phyloP scores from a whole-genome alignment of 208 protist genomes.

The Trypanosoma caninum region DNA sequence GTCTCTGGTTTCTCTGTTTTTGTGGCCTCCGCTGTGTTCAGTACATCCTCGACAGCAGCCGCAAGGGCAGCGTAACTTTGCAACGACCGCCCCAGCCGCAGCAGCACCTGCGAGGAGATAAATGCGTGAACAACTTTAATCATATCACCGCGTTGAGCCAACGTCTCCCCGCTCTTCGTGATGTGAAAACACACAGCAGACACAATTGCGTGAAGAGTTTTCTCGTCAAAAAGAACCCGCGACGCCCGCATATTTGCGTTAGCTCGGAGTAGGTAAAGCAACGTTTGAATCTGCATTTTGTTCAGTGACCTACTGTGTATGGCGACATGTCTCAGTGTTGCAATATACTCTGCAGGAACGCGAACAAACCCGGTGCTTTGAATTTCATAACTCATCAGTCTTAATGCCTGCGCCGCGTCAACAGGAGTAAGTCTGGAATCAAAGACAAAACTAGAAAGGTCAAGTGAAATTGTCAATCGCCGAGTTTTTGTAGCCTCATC shows the following conservation, averaged over 20 bases:
- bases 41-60: not conserved
- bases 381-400: conserved; percentile 24
- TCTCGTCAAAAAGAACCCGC: conserved; percentile 18
- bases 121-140: conserved; percentile 15
- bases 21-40: conserved; percentile 3
- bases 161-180: not conserved
- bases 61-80: conserved; percentile 13
- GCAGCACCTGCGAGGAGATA: conserved; percentile 21
- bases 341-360: not conserved
- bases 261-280: conserved; percentile 31
- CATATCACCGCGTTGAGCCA: not conserved
- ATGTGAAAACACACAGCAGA: conserved; percentile 3
- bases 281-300: conserved; percentile 7
- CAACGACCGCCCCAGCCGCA: conserved; percentile 12
- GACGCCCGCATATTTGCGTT: conserved; percentile 20
- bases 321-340: conserved; percentile 1
- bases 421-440: conserved; percentile 1
- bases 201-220: conserved; percentile 12
- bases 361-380: not conserved
- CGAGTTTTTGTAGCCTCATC: not conserved
- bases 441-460: conserved; percentile 8
- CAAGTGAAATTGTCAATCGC: conserved; percentile 10
- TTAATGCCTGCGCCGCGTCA: conserved; percentile 32
- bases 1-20: conserved; percentile 12
- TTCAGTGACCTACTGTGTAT: not conserved